These are phyloP conservation scores for Fusarium sp. DNA, from an alignment of 2,329 filamentous ascomycete genomes.

Conservation along the genomic window DNA sequence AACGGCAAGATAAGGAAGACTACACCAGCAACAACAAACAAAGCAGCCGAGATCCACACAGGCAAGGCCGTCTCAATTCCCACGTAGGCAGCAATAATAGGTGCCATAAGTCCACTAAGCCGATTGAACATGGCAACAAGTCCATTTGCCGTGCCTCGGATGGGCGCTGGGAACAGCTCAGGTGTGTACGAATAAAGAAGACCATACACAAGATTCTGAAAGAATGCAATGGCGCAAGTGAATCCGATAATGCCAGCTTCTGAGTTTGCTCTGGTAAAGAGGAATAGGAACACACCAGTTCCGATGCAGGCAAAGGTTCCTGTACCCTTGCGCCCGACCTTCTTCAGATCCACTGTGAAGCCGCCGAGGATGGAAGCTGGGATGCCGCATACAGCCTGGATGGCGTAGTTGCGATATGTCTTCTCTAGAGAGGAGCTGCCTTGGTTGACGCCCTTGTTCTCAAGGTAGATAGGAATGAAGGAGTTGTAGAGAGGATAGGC, in stretches of 20 bases:
- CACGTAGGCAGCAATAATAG: slow-evolving; percentile 57
- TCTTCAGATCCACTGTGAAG: slow-evolving; percentile 32
- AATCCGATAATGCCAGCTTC: slow-evolving; percentile 34
- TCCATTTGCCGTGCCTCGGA: slow-evolving; percentile 66
- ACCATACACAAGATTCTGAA: slow-evolving; percentile 40
- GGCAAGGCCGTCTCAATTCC: slow-evolving; percentile 55
- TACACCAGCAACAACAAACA: slow-evolving; percentile 57
- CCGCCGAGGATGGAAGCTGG: slow-evolving; percentile 38
- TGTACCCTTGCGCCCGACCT: slow-evolving; percentile 37
- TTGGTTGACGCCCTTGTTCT: slow-evolving; percentile 38
- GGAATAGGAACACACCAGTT: neutral
- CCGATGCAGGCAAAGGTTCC: slow-evolving; percentile 32
- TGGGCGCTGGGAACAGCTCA: slow-evolving; percentile 62
- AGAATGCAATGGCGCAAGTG: slow-evolving; percentile 40
- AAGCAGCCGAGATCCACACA: slow-evolving; percentile 58
- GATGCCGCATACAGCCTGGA: slow-evolving; percentile 40
- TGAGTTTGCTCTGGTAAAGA: neutral
- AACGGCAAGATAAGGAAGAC: slow-evolving; percentile 58
- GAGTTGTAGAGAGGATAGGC: slow-evolving; percentile 68
- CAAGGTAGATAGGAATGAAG: slow-evolving; percentile 53
- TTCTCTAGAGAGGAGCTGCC: neutral
- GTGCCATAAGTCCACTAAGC: slow-evolving; percentile 55
- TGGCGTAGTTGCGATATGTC: slow-evolving; percentile 38
- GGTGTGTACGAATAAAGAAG: slow-evolving; percentile 28
- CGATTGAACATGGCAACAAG: slow-evolving; percentile 54